These are phyloP conservation scores for Laburnicola sp. DNA, from an alignment of 2,329 filamentous ascomycete species.

Conservation along the genomic window DNA sequence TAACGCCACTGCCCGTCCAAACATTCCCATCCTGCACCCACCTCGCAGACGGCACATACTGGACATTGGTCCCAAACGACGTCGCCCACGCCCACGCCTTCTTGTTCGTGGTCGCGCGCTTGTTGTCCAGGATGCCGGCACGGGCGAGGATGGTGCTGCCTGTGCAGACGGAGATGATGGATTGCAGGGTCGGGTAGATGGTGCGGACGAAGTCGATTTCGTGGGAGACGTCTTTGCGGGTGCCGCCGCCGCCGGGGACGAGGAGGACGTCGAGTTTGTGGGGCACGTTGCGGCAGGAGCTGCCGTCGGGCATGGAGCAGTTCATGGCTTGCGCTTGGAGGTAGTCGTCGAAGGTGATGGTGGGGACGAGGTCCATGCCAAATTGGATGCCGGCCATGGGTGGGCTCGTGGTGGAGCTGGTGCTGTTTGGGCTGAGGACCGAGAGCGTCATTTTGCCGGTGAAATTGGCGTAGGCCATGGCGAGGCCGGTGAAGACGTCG, in stretches of 20 bases:
- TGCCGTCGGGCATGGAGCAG: constrained; percentile 24
- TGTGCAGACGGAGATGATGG: constrained; percentile 66
- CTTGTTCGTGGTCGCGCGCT: constrained; percentile 67
- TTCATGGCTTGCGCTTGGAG: constrained; percentile 36
- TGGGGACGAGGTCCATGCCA: constrained; percentile 46
- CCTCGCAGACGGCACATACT: constrained; percentile 63
- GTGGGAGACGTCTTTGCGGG: constrained; percentile 12
- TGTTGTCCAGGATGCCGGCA: constrained; percentile 61
- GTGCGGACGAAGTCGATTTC: constrained; percentile 14
- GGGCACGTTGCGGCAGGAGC: not conserved
- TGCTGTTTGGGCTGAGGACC: constrained; percentile 15
- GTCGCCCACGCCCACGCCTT: constrained; percentile 48
- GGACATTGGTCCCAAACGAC: constrained; percentile 52
- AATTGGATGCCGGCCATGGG: constrained; percentile 15
- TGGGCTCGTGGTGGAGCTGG: constrained; percentile 24
- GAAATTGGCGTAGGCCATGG: constrained; percentile 12
- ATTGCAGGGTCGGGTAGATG: constrained; percentile 34
- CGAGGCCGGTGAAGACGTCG: constrained; percentile 43
- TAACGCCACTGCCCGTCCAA: constrained; percentile 65
- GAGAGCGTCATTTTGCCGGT: constrained; percentile 20
- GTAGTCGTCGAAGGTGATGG: constrained; percentile 52
- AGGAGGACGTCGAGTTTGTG: constrained; percentile 60
- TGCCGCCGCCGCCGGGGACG: constrained; percentile 62
- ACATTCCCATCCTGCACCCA: constrained; percentile 67
- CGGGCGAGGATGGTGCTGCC: constrained; percentile 60